These are phyloP conservation scores for Diplodia scrobiculata DNA, from an alignment of 2,329 filamentous ascomycete species.

Conservation along the genomic window DNA sequence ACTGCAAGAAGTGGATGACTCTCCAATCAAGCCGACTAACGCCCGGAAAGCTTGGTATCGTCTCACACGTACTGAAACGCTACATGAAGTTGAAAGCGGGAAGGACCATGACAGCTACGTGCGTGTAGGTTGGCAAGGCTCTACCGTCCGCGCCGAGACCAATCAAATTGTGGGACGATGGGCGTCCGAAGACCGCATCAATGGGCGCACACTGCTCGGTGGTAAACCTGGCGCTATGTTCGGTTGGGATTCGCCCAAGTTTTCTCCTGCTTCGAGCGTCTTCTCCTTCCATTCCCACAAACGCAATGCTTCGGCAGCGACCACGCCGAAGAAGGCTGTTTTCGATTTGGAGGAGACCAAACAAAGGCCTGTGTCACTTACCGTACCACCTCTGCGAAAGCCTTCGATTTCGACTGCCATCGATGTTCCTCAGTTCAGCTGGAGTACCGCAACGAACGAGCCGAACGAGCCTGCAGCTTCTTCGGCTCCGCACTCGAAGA, in stretches of 20 bases:
- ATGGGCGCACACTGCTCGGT: conserved; percentile 36
- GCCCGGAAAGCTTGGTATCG: conserved; percentile 47
- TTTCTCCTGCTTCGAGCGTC: conserved; percentile 18
- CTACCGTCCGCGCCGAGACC: conserved; percentile 40
- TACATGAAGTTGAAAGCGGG: conserved; percentile 44
- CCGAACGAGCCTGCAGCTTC: conserved; percentile 8
- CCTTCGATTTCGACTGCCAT: conserved; percentile 1
- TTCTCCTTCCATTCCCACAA: conserved; percentile 22
- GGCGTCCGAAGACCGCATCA: conserved; percentile 44
- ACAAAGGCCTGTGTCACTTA: conserved; percentile 19
- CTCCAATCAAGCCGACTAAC: conserved; percentile 41
- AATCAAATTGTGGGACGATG: conserved; percentile 43
- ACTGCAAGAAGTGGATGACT: conserved; percentile 34
- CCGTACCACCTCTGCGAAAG: not conserved
- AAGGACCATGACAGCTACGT: conserved; percentile 43
- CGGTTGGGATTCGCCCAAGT: conserved; percentile 41
- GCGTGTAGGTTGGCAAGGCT: conserved; percentile 44
- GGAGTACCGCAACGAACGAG: conserved; percentile 3
- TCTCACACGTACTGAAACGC: conserved; percentile 44
- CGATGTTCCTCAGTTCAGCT: conserved; percentile 17
- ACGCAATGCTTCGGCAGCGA: conserved; percentile 11
- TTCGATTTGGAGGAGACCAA: conserved; percentile 24
- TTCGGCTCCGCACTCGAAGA: conserved; percentile 22
- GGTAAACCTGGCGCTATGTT: conserved; percentile 43
- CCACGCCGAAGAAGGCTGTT: conserved; percentile 5